Conservation (phyloP, 179 eudicot species). For the Beta lomatogona region DNA sequence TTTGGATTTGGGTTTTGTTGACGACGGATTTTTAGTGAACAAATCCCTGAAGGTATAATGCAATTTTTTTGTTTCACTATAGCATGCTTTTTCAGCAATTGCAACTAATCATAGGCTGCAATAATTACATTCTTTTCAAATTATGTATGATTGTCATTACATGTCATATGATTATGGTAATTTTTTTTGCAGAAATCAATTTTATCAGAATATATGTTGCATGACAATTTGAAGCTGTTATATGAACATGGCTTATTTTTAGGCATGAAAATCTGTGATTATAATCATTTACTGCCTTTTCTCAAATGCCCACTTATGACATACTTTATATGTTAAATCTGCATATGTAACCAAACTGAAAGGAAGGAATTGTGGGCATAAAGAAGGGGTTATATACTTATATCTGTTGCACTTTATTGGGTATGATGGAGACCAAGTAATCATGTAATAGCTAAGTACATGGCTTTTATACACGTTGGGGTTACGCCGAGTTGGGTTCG, state of each 20-base stretch:
- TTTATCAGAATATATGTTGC: neutral
- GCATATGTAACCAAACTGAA: neutral
- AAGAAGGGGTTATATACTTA: no score
- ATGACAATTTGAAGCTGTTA: neutral
- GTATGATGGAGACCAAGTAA: neutral
- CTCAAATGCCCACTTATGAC: no score
- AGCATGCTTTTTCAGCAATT: neutral
- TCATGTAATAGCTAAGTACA: neutral
- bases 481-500: no score
- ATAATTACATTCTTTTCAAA: neutral
- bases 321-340: no score
- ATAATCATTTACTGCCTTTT: no score
- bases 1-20: constrained; percentile 10
- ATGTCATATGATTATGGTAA: neutral
- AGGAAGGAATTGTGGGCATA: neutral
- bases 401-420: neutral
- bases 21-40: neutral
- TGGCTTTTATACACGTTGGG: no score
- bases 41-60: constrained; percentile 19
- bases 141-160: neutral
- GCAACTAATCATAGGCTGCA: neutral
- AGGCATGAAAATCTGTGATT: neutral
- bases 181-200: neutral
- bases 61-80: neutral
- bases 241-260: neutral